Conservation (phyloP, 225 moss, liverwort and hornwort species). For the Pseudisothecium myosuroides region DNA sequence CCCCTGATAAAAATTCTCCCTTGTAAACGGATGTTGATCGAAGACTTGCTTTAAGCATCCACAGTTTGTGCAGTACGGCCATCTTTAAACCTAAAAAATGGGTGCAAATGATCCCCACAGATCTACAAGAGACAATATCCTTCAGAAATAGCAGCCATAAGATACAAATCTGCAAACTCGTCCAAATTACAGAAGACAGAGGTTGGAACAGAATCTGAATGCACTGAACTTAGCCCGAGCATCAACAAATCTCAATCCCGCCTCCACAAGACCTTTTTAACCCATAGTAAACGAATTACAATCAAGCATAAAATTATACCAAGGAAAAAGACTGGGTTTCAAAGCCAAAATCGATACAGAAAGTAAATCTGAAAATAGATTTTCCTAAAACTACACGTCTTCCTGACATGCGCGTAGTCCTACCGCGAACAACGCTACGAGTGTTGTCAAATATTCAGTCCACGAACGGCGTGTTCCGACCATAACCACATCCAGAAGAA, state of each 20-base stretch:
- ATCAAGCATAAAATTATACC: not conserved
- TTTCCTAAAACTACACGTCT: not conserved
- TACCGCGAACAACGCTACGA: not conserved
- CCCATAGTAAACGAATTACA: not conserved
- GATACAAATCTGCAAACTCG: not conserved
- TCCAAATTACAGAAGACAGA: not conserved
- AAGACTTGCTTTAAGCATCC: constrained; percentile 22
- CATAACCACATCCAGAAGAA: not conserved
- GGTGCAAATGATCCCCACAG: not conserved
- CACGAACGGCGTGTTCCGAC: not conserved
- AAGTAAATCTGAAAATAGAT: not conserved
- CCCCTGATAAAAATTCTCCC: not conserved
- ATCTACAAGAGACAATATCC: not conserved
- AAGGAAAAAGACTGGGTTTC: not conserved
- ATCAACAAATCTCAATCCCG: not conserved
- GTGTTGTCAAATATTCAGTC: not conserved
- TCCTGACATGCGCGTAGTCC: not conserved
- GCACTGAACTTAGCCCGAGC: not conserved
- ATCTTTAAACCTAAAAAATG: not conserved
- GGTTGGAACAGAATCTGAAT: not conserved
- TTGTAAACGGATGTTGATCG: not conserved
- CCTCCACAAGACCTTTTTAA: not conserved
- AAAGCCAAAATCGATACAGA: not conserved
- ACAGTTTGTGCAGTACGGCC: constrained; percentile 23
- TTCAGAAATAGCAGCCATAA: not conserved